Evolutionary conservation across 2,329 filamentous ascomycete species (phyloP).

Genomic region (Penicillium sp.): DNA sequence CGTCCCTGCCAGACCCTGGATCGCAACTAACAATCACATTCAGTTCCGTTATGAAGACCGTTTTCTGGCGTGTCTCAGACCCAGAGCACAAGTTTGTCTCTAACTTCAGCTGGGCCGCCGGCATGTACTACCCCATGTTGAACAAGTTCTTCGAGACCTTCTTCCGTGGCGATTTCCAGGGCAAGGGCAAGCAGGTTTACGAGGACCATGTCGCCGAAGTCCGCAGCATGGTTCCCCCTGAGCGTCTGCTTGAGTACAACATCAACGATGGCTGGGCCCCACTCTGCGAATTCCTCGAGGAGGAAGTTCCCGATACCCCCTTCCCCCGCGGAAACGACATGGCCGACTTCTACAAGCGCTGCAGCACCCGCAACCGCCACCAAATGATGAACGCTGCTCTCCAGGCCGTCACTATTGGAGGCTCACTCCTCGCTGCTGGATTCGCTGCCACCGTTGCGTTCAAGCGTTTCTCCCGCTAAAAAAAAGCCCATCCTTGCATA

Average conservation of each 20-base stretch:
- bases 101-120: constrained; percentile 64
- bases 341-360: constrained; percentile 58
- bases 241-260: constrained; percentile 56
- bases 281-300: constrained; percentile 57
- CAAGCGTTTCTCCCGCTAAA: constrained; percentile 41
- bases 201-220: constrained; percentile 58
- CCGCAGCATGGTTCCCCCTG: constrained; percentile 49
- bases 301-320: constrained; percentile 52
- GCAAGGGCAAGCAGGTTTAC: constrained; percentile 66
- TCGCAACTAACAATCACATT: not conserved
- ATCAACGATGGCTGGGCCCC: constrained; percentile 58
- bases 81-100: constrained; percentile 60
- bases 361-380: constrained; percentile 54
- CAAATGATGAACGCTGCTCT: constrained; percentile 59
- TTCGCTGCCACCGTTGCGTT: constrained; percentile 43
- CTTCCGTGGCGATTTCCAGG: constrained; percentile 68
- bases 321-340: constrained; percentile 58
- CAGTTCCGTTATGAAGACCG: constrained; percentile 65
- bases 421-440: constrained; percentile 50
- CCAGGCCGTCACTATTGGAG: constrained; percentile 53
- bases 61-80: constrained; percentile 68
- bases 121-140: constrained; percentile 71
- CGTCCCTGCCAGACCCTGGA: not conserved
- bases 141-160: constrained; percentile 69
- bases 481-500: not conserved